phyloP scores from a whole-genome alignment of 2,329 filamentous ascomycete species.

The Aspergillus alliaceus region DNA sequence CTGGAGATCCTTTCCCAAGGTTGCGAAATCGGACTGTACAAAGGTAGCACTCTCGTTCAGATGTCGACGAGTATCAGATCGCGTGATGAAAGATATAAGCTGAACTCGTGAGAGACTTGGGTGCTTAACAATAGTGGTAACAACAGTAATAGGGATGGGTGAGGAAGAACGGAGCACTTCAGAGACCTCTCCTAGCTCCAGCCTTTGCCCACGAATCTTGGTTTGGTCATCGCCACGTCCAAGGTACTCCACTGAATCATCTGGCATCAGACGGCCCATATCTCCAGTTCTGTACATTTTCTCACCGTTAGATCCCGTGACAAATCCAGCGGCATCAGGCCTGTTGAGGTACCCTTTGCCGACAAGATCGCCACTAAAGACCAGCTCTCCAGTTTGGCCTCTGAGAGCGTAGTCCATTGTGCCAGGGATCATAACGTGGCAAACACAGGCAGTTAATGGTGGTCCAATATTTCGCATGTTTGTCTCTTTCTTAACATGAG shows the following conservation, averaged over 20 bases:
- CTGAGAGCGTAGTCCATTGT: slow-evolving; percentile 23
- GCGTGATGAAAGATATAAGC: slow-evolving; percentile 31
- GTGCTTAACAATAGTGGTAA: slow-evolving; percentile 31
- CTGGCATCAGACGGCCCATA: slow-evolving; percentile 72
- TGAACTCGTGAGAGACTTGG: slow-evolving; percentile 26
- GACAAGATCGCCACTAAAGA: slow-evolving; percentile 29
- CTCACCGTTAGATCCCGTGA: slow-evolving; percentile 16
- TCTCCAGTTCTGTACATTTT: slow-evolving; percentile 79
- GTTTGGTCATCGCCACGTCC: slow-evolving; percentile 79
- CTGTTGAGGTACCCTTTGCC: slow-evolving; percentile 30
- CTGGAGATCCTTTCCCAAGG: slow-evolving; percentile 24
- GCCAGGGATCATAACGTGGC: slow-evolving; percentile 29
- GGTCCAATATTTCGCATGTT: slow-evolving; percentile 33
- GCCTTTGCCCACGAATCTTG: slow-evolving; percentile 77
- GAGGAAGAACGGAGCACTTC: slow-evolving; percentile 30
- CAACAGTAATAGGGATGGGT: slow-evolving; percentile 22
- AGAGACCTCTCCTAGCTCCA: slow-evolving; percentile 74
- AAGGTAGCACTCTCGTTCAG: slow-evolving; percentile 14
- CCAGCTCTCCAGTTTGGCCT: slow-evolving; percentile 31
- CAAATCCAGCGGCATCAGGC: slow-evolving; percentile 26
- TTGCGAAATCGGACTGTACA: slow-evolving; percentile 19
- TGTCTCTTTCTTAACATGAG: slow-evolving; percentile 21
- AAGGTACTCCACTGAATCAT: slow-evolving; percentile 71
- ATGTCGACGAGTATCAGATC: slow-evolving; percentile 9
- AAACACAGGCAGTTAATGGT: slow-evolving; percentile 24